Conservation (phyloP, 2,329 filamentous ascomycete genomes). For the Pseudocercospora cruenta region DNA sequence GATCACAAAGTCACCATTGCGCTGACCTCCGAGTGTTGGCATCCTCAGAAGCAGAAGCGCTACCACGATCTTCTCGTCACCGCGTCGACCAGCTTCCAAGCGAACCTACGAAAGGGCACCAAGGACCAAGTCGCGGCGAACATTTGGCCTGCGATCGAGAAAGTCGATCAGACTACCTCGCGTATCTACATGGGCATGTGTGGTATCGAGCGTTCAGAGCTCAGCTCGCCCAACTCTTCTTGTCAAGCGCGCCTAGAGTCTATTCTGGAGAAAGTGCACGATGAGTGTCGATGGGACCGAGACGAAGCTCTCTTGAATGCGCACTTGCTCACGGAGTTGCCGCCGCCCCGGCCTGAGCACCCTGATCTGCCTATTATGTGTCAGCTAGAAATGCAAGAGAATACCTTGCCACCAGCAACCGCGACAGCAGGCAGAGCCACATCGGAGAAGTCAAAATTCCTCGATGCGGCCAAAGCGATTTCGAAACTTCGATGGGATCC, state of each 20-base stretch:
- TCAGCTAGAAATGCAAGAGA: background rate
- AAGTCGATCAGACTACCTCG: background rate
- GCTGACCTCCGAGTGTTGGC: background rate
- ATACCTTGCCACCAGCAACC: background rate
- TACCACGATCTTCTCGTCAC: background rate
- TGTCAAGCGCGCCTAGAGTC: background rate
- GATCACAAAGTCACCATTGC: background rate
- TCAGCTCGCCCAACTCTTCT: background rate
- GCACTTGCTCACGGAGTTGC: background rate
- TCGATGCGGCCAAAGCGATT: background rate
- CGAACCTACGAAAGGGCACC: background rate
- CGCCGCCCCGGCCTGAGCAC: background rate
- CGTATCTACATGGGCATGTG: background rate
- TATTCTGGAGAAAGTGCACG: background rate
- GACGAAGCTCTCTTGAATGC: background rate
- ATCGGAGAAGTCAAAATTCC: background rate
- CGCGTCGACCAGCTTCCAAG: background rate
- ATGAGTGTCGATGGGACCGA: background rate
- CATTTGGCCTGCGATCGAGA: background rate
- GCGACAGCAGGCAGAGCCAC: background rate
- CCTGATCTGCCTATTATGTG: background rate
- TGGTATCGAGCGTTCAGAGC: background rate
- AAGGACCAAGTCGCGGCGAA: background rate
- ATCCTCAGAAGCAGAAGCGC: background rate
- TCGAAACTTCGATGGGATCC: background rate